phyloP scores from a whole-genome alignment of 108 stramenopile species.

The Epithemia pelagica region DNA sequence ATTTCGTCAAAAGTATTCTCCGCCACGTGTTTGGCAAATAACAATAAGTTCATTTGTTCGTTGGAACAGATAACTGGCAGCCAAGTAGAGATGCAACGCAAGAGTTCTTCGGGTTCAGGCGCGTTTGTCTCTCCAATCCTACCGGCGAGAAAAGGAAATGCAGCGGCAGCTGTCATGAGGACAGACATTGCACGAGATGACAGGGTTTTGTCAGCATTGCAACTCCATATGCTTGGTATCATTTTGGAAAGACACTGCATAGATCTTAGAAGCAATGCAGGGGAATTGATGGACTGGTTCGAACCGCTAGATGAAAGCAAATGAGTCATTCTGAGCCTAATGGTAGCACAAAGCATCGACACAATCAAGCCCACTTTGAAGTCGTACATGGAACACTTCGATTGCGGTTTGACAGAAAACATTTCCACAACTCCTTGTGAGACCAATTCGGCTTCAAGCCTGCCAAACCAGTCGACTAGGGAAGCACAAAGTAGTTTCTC shows the following conservation, averaged over 20 bases:
- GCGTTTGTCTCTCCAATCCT: background rate
- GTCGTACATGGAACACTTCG: background rate
- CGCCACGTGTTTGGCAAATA: background rate
- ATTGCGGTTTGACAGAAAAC: constrained; percentile 6
- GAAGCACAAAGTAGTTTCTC: constrained; percentile 9
- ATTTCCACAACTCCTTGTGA: constrained; percentile 15
- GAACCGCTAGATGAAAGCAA: background rate
- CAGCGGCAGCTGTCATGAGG: background rate
- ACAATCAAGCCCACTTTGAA: background rate
- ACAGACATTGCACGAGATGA: background rate
- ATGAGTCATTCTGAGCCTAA: background rate
- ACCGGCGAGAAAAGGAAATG: background rate
- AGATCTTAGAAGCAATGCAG: background rate
- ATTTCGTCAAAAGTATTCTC: background rate
- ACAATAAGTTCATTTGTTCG: background rate
- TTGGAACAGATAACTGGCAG: constrained; percentile 3
- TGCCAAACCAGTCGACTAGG: constrained; percentile 7
- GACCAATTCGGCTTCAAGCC: constrained; percentile 14
- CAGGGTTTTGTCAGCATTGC: background rate
- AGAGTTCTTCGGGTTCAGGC: constrained; percentile 27
- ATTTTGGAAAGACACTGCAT: background rate
- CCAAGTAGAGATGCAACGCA: constrained; percentile 34
- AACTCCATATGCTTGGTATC: background rate
- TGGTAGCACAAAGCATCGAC: background rate
- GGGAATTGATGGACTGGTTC: background rate